These are phyloP conservation scores for Hypoxylon sp. DNA, from an alignment of 2,329 filamentous ascomycete genomes.

Conservation along the genomic window DNA sequence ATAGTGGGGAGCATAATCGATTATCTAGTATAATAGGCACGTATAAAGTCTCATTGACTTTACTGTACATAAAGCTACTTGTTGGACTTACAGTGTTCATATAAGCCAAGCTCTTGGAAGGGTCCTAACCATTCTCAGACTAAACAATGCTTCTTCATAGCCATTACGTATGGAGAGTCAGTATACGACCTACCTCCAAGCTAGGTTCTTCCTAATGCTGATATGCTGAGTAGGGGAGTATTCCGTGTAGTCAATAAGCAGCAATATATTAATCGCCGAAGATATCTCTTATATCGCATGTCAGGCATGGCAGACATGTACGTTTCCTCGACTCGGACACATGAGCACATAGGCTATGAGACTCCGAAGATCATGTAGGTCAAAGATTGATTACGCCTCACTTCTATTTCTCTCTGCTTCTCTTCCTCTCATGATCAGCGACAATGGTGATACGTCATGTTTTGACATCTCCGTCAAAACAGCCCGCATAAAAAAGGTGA, in stretches of 20 bases:
- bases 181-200: too few species aligned
- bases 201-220: too few species aligned
- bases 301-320: background rate
- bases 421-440: background rate
- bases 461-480: background rate
- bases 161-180: background rate
- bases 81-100: background rate
- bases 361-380: too few species aligned
- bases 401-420: background rate
- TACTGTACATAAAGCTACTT: constrained; percentile 11
- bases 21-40: background rate
- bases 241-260: too few species aligned
- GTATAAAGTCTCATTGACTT: constrained; percentile 13
- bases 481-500: background rate
- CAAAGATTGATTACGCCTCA: too few species aligned
- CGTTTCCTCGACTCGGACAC: background rate
- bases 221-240: background rate
- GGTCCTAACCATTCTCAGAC: background rate
- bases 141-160: background rate
- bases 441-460: background rate
- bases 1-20: background rate
- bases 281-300: background rate
- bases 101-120: background rate
- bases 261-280: background rate
- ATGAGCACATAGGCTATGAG: background rate